A percentile compares a stretch with the other conserved stretches of the same genome.
These are phyloP conservation scores for Akanthomyces muscarius DNA, from an alignment of 2,329 filamentous ascomycete genomes.

Conservation along the genomic window DNA sequence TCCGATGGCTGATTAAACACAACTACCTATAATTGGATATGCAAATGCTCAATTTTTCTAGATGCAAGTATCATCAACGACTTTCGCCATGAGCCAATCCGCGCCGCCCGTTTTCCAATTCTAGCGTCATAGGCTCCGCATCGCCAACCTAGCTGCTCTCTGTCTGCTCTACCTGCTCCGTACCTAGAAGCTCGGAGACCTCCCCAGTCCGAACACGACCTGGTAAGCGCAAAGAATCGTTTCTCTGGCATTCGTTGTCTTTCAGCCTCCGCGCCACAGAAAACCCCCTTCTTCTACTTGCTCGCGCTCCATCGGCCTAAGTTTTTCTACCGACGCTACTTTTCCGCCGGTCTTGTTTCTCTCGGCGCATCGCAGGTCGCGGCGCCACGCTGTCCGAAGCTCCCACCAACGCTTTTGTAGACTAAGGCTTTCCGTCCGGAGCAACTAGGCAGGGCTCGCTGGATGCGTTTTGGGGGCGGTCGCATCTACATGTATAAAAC, in stretches of 20 bases:
- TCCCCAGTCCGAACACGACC: conserved; percentile 1
- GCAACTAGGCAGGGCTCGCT: background rate
- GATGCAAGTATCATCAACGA: background rate
- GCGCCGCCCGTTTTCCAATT: background rate
- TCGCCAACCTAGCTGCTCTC: background rate
- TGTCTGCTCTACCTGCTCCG: background rate
- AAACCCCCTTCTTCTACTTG: background rate
- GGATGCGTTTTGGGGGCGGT: background rate
- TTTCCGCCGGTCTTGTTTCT: background rate
- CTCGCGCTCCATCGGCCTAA: background rate
- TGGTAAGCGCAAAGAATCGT: background rate
- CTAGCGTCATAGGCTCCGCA: conserved; percentile 7
- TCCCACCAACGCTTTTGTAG: background rate
- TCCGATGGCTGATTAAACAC: background rate
- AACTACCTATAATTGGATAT: background rate
- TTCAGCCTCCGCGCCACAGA: background rate
- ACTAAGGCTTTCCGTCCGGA: no score
- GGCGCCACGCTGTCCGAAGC: background rate
- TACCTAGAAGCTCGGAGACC: background rate
- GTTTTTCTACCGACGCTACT: background rate
- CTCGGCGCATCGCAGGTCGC: background rate
- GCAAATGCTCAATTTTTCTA: background rate
- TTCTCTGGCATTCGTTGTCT: background rate
- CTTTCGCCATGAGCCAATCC: conserved; percentile 1
- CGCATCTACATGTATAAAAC: background rate